These are phyloP conservation scores for Isabelozyma pseudorhagii DNA, from an alignment of 805 yeast genomes.

Conservation along the genomic window DNA sequence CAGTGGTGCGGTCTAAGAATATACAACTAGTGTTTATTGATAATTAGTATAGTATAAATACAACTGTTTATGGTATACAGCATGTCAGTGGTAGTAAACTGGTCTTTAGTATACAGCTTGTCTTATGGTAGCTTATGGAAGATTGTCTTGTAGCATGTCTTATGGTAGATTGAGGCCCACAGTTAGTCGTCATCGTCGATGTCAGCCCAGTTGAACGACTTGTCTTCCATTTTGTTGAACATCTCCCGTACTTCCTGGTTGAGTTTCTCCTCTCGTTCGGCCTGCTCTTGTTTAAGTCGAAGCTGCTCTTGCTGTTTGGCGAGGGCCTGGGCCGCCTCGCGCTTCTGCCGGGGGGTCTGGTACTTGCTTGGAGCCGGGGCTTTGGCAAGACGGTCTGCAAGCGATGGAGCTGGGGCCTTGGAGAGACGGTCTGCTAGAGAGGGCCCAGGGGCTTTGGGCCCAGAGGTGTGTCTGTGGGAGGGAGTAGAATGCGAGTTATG, in stretches of 20 bases:
- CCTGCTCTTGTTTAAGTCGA: slow-evolving; percentile 4
- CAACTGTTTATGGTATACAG: too few relatives aligned
- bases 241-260: slow-evolving; percentile 23
- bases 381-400: background rate
- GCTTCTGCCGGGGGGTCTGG: slow-evolving; percentile 5
- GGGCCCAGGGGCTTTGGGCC: background rate
- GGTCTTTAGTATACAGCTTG: background rate
- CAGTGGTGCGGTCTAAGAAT: background rate
- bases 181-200: slow-evolving; percentile 18
- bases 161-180: too few relatives aligned
- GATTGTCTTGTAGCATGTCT: too few relatives aligned
- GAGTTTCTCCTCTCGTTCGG: slow-evolving; percentile 15
- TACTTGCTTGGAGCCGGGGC: slow-evolving; percentile 2
- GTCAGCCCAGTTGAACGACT: slow-evolving; percentile 30
- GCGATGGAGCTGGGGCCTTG: slow-evolving; percentile 1
- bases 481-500: background rate
- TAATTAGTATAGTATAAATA: too few relatives aligned
- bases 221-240: slow-evolving; percentile 26
- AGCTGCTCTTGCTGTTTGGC: slow-evolving; percentile 4
- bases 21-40: too few relatives aligned
- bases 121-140: background rate
- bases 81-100: too few relatives aligned
- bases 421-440: background rate
- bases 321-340: slow-evolving; percentile 2
- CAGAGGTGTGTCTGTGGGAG: background rate